Percentiles rank a stretch among this genome's conserved stretches.
These are phyloP conservation scores for Podila epigama DNA, from an alignment of 192 early-diverging fungal species.

Conservation along the genomic window DNA sequence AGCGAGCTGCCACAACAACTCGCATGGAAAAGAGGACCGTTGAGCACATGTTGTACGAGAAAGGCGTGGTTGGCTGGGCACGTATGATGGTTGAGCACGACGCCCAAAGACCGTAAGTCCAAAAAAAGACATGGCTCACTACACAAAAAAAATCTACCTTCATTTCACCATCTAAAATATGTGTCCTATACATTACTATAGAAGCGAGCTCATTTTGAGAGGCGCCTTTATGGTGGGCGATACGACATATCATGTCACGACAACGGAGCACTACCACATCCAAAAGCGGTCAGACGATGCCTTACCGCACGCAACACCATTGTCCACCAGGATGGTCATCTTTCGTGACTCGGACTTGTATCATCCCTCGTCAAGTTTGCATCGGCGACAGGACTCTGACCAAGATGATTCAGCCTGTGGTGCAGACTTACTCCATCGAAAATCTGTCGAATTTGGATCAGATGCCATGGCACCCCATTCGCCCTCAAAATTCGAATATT, in stretches of 20 bases:
- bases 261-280: constrained; percentile 56
- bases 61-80: constrained; percentile 65
- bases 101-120: constrained; percentile 8
- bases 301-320: constrained; percentile 32
- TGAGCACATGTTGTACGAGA: constrained; percentile 49
- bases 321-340: constrained; percentile 54
- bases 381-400: constrained; percentile 2
- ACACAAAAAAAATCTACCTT: constrained; percentile 21
- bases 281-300: constrained; percentile 65
- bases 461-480: background rate
- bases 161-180: constrained; percentile 1
- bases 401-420: constrained; percentile 16
- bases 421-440: background rate
- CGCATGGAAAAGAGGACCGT: constrained; percentile 22
- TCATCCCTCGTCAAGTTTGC: constrained; percentile 7
- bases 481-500: constrained; percentile 14
- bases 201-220: constrained; percentile 57
- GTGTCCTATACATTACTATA: constrained; percentile 2
- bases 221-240: constrained; percentile 62
- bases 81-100: constrained; percentile 56
- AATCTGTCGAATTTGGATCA: no score
- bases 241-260: constrained; percentile 67
- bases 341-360: constrained; percentile 70
- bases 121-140: background rate
- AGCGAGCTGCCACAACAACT: constrained; percentile 24